Conservation (phyloP, 306 rosid species). For the Quercus berberidifolia region DNA sequence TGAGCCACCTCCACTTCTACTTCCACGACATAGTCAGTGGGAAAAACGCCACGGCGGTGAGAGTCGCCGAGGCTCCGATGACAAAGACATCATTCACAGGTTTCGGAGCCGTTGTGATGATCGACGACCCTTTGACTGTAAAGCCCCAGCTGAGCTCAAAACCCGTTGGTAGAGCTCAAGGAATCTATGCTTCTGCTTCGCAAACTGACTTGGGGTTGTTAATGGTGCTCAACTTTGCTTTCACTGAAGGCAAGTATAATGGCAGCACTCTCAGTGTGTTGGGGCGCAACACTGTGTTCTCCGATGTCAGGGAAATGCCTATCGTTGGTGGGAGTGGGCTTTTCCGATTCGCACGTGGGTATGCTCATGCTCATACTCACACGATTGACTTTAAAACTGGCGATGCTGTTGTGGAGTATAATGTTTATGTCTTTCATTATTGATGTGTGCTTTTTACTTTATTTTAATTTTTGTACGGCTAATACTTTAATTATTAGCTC, state of each 20-base stretch:
- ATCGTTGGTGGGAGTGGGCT: slow-evolving; percentile 67
- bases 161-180: slow-evolving; percentile 59
- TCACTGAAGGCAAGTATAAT: slow-evolving; percentile 49
- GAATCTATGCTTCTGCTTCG: slow-evolving; percentile 59
- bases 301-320: slow-evolving; percentile 60
- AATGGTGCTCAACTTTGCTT: slow-evolving; percentile 56
- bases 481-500: background rate
- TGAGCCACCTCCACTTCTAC: slow-evolving; percentile 51
- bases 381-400: slow-evolving; percentile 1
- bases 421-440: slow-evolving; percentile 59
- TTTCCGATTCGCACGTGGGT: slow-evolving; percentile 75
- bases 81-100: slow-evolving; percentile 16
- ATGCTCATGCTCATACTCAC: slow-evolving; percentile 40
- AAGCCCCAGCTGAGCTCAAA: slow-evolving; percentile 36
- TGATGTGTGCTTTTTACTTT: background rate
- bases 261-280: slow-evolving; percentile 59
- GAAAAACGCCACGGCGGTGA: slow-evolving; percentile 36
- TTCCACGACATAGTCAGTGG: slow-evolving; percentile 53
- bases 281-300: slow-evolving; percentile 42
- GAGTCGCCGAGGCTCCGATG: slow-evolving; percentile 33
- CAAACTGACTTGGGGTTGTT: slow-evolving; percentile 36
- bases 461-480: background rate
- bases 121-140: slow-evolving; percentile 57
- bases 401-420: slow-evolving; percentile 60
- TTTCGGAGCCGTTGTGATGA: slow-evolving; percentile 49